Base-by-base conservation (phyloP, 1,139 yeast species). In the Protomyces arabidopsidicola region DNA sequence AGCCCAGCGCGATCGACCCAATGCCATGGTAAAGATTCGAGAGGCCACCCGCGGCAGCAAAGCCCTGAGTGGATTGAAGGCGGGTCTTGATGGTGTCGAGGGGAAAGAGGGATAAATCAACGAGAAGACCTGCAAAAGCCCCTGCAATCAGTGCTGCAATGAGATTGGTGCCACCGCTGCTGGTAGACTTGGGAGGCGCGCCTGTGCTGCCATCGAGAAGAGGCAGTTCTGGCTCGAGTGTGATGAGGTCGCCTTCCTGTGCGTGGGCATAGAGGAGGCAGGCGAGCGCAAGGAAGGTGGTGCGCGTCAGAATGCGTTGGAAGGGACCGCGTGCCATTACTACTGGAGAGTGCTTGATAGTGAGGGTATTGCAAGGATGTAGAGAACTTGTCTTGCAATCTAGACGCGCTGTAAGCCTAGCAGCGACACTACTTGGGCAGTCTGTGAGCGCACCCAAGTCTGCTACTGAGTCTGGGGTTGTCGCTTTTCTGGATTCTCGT, bases 71-170 rank as follows among this genome's bases (percentile, higher is more conserved):
- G 38, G 98, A 98, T 74, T 93, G 99, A 22, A 93, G 78, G 66
- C 99, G 78, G 0, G 99, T 93, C 76, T 93, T 93, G 68, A 93
- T 71, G 1, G 99, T 95, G 71, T 95, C 99, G 53, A 93, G 90
- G 10, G 99, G 98, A 78, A 93, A 93, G 76, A 93, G 93, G 8
- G 88, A 90, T 54, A 93, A 78, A 76, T 93, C 99, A 0, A 97
- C 91, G 8, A 95, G 86, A 2, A 97, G 91, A 14, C 98, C 98
- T 1, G 98, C 97, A 68, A 95, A 86, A 16, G 90, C 98, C 53
- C 99, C 98, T 9, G 61, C 61, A 6, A 57, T 16, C n/a, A 57
- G 50, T 12, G 61, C 61, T 50, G 39, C 39, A 36, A 53, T 34
- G 12, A 57, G 27, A 39, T 16, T 34, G n/a, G 53, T 45, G 3